These are phyloP conservation scores for Xylariaceae sp. DNA, from an alignment of 2,329 filamentous ascomycete species.

Conservation along the genomic window DNA sequence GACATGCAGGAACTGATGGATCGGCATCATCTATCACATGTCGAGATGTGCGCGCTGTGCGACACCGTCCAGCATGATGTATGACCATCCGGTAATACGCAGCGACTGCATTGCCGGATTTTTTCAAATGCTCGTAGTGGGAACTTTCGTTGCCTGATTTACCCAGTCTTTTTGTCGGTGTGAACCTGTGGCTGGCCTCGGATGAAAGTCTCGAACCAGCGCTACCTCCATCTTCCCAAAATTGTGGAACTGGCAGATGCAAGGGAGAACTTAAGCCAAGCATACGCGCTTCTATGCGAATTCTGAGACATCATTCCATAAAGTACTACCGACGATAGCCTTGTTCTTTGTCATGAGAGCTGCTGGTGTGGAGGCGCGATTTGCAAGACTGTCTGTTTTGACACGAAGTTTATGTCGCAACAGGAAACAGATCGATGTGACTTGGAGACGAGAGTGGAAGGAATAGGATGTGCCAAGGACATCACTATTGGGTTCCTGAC, in stretches of 20 bases:
- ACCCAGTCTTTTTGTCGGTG: constrained; percentile 6
- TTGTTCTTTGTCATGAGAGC: constrained; percentile 15
- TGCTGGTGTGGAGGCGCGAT: not conserved
- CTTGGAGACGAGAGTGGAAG: no score
- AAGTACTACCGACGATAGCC: constrained; percentile 28
- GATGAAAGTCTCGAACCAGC: constrained; percentile 10
- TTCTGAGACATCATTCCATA: constrained; percentile 22
- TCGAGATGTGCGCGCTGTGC: no score
- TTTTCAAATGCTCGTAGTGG: constrained; percentile 6
- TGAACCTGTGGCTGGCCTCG: constrained; percentile 6
- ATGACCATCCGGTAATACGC: no score
- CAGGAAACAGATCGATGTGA: no score
- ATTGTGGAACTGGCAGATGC: constrained; percentile 4
- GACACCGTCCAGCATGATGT: not conserved
- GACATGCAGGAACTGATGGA: constrained; percentile 17
- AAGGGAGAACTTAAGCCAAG: constrained; percentile 9
- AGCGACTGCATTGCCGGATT: no score
- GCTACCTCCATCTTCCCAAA: not conserved
- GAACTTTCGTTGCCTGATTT: constrained; percentile 3
- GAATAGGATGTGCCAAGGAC: no score
- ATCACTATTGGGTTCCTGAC: no score
- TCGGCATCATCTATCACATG: constrained; percentile 15
- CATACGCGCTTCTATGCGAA: constrained; percentile 15
- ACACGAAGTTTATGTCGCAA: constrained; percentile 1
- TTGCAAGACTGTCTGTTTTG: constrained; percentile 2